Evolutionary conservation across 192 early-diverging fungal genomes (phyloP), one percentile per base, ranked within the genome.

Genomic region (Pilobolus umbonatus): DNA sequence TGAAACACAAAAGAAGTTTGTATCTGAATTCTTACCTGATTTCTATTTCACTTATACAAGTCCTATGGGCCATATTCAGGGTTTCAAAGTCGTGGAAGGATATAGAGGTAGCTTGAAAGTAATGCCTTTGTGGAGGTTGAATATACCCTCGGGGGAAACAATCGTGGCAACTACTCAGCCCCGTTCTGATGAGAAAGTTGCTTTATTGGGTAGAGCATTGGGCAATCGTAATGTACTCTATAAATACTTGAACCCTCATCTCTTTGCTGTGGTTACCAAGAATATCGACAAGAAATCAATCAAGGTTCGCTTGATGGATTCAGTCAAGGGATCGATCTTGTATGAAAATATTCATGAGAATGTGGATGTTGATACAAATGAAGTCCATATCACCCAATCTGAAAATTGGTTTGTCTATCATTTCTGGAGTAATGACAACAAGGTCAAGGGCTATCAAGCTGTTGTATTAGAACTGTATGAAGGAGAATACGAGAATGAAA

Each of bases 241-340:
- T 87, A 99, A 99, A 72, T 99, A 98, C 75, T 78, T 98, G 57
- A 98, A 95, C 74, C 96, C 97, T 43, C 90, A 98, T 70, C 60
- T 95, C 19, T 63, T 88, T 34, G 86, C 89, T 0, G 61, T 96
- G 14, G 85, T 87, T 36, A 86, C 94, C 5, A 57, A 77, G 26
- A 77, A 57, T 58, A 26, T 40, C 7, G 61, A 64, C 11, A 39
- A 64, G 2, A 61, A 73, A 15, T 71, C 71, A 6, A 43, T 95
- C 17, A 82, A 66, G 28, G 48, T 97, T 4, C 93, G 93, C 67
- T 53, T 99, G 28, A 55, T 98, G 22, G 97, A 99, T 69, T 76
- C 88, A 17, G 90, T 98, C 45, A 88, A 87, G 17, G 97, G 97
- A 9, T 72, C 77, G 26, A 80, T 98, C 42, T 79, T 92, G 22